A percentile compares a stretch with the other conserved stretches of the same genome.
Conservation (phyloP, 108 stramenopile species). For the Skeletonema grethae region DNA sequence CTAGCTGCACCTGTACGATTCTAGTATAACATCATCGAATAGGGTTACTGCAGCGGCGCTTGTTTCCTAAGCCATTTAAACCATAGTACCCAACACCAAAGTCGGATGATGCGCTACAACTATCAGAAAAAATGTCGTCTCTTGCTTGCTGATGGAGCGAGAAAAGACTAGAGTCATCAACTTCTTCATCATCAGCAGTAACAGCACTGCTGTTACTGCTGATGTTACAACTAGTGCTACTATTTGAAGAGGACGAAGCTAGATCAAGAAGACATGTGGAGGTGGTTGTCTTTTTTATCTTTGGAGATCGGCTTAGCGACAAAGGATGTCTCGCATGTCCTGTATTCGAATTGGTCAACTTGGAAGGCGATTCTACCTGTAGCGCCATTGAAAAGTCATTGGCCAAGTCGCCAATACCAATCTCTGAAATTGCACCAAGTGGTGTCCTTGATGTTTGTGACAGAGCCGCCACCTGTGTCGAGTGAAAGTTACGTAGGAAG, state of each 20-base stretch:
- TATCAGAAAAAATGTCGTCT: not conserved
- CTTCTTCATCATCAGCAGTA: not conserved
- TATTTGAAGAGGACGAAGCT: not conserved
- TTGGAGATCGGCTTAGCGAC: not conserved
- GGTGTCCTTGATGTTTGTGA: not conserved
- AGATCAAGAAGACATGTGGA: not conserved
- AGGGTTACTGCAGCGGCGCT: not conserved
- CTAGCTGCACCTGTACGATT: not conserved
- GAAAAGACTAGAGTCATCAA: not conserved
- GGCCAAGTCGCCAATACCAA: not conserved
- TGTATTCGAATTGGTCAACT: not conserved
- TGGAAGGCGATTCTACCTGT: not conserved
- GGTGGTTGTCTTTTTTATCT: not conserved
- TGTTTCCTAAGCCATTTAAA: not conserved
- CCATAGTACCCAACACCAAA: not conserved
- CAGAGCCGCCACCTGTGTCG: not conserved
- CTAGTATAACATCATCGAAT: not conserved
- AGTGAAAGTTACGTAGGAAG: not conserved
- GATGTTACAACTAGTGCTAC: no score
- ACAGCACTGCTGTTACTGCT: no score
- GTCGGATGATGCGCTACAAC: not conserved
- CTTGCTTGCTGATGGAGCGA: not conserved
- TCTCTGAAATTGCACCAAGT: not conserved
- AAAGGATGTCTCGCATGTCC: not conserved
- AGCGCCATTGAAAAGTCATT: not conserved